These are phyloP conservation scores for Fusarium longipes DNA, from an alignment of 2,329 filamentous ascomycete genomes.

Conservation along the genomic window DNA sequence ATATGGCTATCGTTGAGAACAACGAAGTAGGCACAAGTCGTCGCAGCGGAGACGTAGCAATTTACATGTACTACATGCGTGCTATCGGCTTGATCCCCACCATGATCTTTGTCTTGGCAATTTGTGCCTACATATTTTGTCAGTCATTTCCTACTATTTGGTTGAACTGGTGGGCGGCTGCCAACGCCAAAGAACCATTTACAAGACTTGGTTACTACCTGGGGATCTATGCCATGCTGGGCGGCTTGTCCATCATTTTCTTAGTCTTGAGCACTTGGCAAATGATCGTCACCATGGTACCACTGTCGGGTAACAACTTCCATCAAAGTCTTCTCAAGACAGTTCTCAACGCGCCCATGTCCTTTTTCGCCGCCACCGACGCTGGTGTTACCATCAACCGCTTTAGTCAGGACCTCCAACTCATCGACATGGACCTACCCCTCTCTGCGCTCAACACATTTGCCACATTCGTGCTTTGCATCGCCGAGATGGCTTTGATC, in stretches of 20 bases:
- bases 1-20: slow-evolving; percentile 10
- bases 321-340: slow-evolving; percentile 38
- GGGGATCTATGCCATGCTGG: slow-evolving; percentile 40
- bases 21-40: slow-evolving; percentile 16
- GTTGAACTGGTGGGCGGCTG: slow-evolving; percentile 45
- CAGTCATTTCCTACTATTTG: slow-evolving; percentile 45
- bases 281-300: slow-evolving; percentile 45
- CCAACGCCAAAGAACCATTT: slow-evolving; percentile 34
- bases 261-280: slow-evolving; percentile 40
- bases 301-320: slow-evolving; percentile 38
- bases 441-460: slow-evolving; percentile 40
- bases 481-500: slow-evolving; percentile 40
- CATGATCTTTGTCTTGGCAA: slow-evolving; percentile 33
- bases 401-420: slow-evolving; percentile 55
- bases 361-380: slow-evolving; percentile 52
- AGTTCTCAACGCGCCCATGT: slow-evolving; percentile 48
- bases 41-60: slow-evolving; percentile 33
- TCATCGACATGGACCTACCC: slow-evolving; percentile 54
- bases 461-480: slow-evolving; percentile 35
- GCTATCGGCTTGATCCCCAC: slow-evolving; percentile 45
- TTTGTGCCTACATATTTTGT: slow-evolving; percentile 44
- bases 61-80: slow-evolving; percentile 45
- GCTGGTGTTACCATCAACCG: slow-evolving; percentile 52
- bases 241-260: slow-evolving; percentile 31
- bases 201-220: slow-evolving; percentile 37